These are phyloP conservation scores for Heliamphora pulchella DNA, from an alignment of 179 eudicot genomes.

Conservation along the genomic window DNA sequence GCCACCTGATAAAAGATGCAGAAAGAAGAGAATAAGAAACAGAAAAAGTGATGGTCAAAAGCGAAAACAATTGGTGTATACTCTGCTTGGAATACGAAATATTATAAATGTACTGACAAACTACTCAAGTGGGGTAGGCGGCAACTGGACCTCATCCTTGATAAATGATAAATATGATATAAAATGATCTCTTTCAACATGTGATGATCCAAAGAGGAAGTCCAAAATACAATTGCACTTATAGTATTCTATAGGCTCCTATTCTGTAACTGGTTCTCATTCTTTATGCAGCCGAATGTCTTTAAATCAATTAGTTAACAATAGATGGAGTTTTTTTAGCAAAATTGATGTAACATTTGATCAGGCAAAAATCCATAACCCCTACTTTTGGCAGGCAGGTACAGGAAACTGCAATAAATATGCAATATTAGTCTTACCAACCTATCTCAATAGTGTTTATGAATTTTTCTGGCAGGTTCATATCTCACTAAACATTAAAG, in stretches of 20 bases:
- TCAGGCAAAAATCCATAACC: no score
- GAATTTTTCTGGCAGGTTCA: neutral
- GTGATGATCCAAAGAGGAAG: neutral
- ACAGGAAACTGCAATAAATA: neutral
- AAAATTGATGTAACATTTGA: neutral
- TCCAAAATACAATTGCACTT: neutral
- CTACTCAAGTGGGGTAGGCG: neutral
- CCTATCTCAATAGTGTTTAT: neutral
- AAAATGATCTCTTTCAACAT: neutral
- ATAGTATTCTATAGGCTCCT: neutral
- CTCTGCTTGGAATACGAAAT: neutral
- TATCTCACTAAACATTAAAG: slow-evolving; percentile 1
- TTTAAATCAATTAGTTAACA: neutral
- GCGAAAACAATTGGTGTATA: neutral
- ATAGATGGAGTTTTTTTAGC: neutral
- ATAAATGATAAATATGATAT: neutral
- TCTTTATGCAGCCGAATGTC: neutral
- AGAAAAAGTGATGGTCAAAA: neutral
- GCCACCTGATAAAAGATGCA: slow-evolving; percentile 58
- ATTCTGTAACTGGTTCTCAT: neutral
- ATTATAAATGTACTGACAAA: neutral
- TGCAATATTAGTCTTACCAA: neutral
- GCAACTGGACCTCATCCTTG: neutral
- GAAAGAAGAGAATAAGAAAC: neutral
- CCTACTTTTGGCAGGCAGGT: neutral